Percentiles rank a stretch among this genome's conserved stretches.
Conservation (phyloP, 345 rosid species). For the Aurinia saxatilis region DNA sequence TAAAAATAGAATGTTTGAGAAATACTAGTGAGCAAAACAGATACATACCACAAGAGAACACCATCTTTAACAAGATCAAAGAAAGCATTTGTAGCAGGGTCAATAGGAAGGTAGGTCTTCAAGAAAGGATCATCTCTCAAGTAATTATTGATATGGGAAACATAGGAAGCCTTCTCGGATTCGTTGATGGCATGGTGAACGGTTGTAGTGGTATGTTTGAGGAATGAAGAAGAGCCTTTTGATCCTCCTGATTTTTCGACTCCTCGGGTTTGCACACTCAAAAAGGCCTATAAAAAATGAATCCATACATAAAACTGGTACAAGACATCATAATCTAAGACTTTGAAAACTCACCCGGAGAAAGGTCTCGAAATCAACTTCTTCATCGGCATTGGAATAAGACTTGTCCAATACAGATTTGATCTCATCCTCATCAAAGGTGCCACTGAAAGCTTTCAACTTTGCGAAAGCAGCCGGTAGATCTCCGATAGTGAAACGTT, state of each 20-base stretch:
- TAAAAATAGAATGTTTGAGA: too few relatives aligned
- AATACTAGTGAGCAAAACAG: not conserved
- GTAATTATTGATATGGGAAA: conserved; percentile 71
- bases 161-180: conserved; percentile 92
- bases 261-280: conserved; percentile 65
- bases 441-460: conserved; percentile 61
- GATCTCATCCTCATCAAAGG: conserved; percentile 59
- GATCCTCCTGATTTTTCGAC: conserved; percentile 43
- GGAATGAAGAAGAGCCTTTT: conserved; percentile 59
- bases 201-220: conserved; percentile 81
- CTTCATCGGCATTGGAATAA: conserved; percentile 36
- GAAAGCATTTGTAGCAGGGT: conserved; percentile 67
- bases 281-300: conserved; percentile 41
- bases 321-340: not conserved
- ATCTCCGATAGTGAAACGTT: conserved; percentile 51
- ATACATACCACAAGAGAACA: conserved; percentile 79
- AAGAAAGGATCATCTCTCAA: conserved; percentile 83
- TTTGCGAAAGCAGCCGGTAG: conserved; percentile 63
- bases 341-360: conserved; percentile 53
- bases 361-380: conserved; percentile 79
- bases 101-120: conserved; percentile 71
- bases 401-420: conserved; percentile 52
- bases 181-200: conserved; percentile 80
- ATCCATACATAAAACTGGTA: not conserved
- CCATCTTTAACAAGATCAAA: conserved; percentile 89